A percentile compares a stretch with the other conserved stretches of the same genome.
These are phyloP conservation scores for Starmerella powellii DNA, from an alignment of 805 yeast species.

Conservation along the genomic window DNA sequence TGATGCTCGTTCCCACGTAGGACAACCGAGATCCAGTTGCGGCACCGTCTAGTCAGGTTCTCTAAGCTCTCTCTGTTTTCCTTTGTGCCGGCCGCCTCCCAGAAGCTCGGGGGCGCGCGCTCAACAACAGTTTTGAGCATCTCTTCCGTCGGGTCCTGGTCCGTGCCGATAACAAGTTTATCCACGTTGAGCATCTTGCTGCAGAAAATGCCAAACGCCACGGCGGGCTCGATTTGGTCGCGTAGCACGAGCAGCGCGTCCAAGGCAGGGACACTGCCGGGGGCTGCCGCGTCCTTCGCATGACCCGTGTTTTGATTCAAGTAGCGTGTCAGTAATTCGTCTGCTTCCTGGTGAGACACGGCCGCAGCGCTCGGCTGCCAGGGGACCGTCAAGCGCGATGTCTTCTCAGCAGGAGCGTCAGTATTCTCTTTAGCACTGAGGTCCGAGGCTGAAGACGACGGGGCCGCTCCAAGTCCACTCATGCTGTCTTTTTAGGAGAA, in stretches of 20 bases:
- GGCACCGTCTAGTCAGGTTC: conserved; percentile 15
- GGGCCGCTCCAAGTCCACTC: background rate
- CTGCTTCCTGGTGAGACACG: background rate
- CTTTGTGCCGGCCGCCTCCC: background rate
- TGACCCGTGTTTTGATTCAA: background rate
- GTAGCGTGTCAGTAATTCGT: background rate
- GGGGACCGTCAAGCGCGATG: too few species aligned
- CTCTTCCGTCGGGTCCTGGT: conserved; percentile 17
- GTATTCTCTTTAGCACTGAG: too few species aligned
- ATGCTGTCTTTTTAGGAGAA: conserved; percentile 3
- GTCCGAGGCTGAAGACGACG: background rate
- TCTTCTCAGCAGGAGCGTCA: too few species aligned
- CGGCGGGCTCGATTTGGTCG: background rate
- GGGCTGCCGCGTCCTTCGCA: background rate
- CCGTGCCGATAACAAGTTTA: conserved; percentile 9
- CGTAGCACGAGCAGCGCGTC: background rate
- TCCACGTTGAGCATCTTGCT: conserved; percentile 10
- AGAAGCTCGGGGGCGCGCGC: conserved; percentile 7
- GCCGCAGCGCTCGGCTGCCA: too few species aligned
- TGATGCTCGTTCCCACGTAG: conserved; percentile 7
- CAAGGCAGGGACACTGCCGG: background rate
- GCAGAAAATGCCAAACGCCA: conserved; percentile 8
- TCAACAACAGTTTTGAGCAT: conserved; percentile 7
- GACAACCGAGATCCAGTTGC: conserved; percentile 19
- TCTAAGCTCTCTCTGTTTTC: background rate